Percentiles rank a stretch among this genome's conserved stretches.
phyloP scores from a whole-genome alignment of 305 asterid genomes.

The Fraxinus velutina region DNA sequence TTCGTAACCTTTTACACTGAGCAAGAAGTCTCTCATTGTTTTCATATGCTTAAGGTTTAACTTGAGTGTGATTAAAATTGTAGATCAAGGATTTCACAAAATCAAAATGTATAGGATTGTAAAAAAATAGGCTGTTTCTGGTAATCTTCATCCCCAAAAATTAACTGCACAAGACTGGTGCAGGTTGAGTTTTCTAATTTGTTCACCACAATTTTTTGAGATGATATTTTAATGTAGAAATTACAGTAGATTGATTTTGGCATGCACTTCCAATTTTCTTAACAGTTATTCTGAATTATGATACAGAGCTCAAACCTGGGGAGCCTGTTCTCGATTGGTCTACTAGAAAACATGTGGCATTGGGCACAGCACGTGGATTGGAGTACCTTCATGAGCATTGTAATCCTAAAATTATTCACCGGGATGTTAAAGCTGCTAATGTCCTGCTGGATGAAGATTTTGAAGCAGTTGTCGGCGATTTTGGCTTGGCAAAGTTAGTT shows the following conservation, averaged over 20 bases:
- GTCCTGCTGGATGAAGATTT: conserved; percentile 74
- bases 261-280: not conserved
- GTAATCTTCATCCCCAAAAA: not conserved
- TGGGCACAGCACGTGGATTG: conserved; percentile 88
- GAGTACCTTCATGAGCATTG: conserved; percentile 91
- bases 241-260: not conserved
- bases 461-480: conserved; percentile 90
- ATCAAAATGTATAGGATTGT: not conserved
- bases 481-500: conserved; percentile 82
- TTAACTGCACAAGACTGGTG: not conserved
- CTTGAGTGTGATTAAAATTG: not conserved
- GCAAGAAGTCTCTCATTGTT: not conserved
- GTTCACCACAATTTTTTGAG: not conserved
- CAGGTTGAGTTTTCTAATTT: not conserved
- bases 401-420: conserved; percentile 78
- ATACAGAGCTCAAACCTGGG: conserved; percentile 71
- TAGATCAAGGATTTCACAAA: not conserved
- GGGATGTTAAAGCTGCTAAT: conserved; percentile 89
- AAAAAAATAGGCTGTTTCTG: not conserved
- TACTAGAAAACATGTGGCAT: conserved; percentile 64
- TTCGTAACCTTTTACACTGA: not conserved
- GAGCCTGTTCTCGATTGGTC: conserved; percentile 72
- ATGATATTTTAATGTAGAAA: not conserved
- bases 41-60: not conserved
- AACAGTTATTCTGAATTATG: conserved; percentile 6